Percentiles rank a stretch among this genome's conserved stretches.
Conservation (phyloP, 73 alveolate genomes). For the Paramecium octaurelia region DNA sequence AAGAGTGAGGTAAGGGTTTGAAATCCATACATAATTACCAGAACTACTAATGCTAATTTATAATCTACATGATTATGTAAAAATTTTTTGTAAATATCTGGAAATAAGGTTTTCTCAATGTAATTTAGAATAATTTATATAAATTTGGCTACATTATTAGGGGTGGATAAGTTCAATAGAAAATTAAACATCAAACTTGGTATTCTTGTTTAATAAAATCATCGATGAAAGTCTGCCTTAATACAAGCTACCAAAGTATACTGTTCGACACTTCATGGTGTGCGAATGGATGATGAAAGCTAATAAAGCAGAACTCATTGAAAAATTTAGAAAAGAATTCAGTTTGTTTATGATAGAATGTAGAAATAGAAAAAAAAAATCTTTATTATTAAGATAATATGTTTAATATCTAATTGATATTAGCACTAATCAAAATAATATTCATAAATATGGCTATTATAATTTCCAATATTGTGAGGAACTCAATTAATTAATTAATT, state of each 20-base stretch:
- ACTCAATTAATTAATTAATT: background rate
- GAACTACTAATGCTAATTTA: background rate
- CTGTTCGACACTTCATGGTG: background rate
- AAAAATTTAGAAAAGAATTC: background rate
- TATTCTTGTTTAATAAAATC: background rate
- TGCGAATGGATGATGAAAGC: background rate
- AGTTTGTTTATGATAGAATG: background rate
- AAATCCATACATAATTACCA: background rate
- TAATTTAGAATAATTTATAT: background rate
- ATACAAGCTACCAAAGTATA: background rate
- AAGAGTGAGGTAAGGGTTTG: conserved; percentile 13
- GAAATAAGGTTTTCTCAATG: background rate
- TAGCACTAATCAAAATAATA: background rate
- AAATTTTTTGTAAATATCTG: background rate
- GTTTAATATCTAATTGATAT: background rate
- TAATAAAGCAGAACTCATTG: background rate
- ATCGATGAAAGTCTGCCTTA: background rate
- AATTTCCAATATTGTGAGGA: background rate
- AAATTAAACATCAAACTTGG: background rate
- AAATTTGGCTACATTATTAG: background rate
- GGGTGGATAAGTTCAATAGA: conserved; percentile 27
- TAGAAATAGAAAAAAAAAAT: background rate
- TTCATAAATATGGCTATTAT: background rate
- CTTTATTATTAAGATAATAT: background rate
- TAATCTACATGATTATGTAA: background rate